Evolutionary conservation across 2,329 filamentous ascomycete species (phyloP).

Genomic region (Aspergillus aculeatus): DNA sequence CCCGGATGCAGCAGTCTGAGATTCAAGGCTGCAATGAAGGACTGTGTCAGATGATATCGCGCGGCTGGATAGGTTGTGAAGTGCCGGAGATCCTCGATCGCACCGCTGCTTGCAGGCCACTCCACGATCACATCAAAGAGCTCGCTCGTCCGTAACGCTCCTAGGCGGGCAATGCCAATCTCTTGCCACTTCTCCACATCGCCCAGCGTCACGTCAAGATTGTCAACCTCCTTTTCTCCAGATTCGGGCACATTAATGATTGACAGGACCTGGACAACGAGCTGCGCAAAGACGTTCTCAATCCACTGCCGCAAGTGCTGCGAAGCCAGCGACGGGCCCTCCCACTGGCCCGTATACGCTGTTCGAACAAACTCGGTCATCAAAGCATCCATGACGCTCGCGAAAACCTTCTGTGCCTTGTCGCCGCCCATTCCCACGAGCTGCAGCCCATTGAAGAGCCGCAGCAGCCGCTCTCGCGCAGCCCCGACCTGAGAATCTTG

Average conservation of each 20-base stretch:
- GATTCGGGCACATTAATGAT: constrained; percentile 33
- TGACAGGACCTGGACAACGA: constrained; percentile 51
- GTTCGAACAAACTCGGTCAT: constrained; percentile 57
- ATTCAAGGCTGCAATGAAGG: constrained; percentile 55
- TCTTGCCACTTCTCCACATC: constrained; percentile 56
- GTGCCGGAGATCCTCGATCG: constrained; percentile 60
- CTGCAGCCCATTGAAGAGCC: constrained; percentile 48
- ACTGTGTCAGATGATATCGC: constrained; percentile 55
- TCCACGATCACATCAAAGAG: constrained; percentile 63
- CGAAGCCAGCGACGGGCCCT: constrained; percentile 47
- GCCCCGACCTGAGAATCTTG: constrained; percentile 29
- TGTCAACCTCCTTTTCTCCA: constrained; percentile 22
- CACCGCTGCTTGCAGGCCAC: constrained; percentile 59
- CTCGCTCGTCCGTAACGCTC: constrained; percentile 55
- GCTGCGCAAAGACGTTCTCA: constrained; percentile 53
- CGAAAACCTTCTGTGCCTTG: constrained; percentile 57
- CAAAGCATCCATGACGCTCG: constrained; percentile 57
- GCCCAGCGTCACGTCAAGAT: constrained; percentile 36
- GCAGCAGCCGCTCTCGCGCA: constrained; percentile 36
- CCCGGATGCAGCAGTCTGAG: constrained; percentile 61
- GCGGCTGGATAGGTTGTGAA: constrained; percentile 54
- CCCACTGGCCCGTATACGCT: constrained; percentile 60
- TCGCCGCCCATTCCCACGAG: constrained; percentile 56
- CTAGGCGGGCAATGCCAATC: constrained; percentile 56
- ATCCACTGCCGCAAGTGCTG: constrained; percentile 57